Evolutionary conservation across 2,329 filamentous ascomycete genomes (phyloP), one percentile per base, ranked within the genome.

Genomic region (Alternaria burnsii): DNA sequence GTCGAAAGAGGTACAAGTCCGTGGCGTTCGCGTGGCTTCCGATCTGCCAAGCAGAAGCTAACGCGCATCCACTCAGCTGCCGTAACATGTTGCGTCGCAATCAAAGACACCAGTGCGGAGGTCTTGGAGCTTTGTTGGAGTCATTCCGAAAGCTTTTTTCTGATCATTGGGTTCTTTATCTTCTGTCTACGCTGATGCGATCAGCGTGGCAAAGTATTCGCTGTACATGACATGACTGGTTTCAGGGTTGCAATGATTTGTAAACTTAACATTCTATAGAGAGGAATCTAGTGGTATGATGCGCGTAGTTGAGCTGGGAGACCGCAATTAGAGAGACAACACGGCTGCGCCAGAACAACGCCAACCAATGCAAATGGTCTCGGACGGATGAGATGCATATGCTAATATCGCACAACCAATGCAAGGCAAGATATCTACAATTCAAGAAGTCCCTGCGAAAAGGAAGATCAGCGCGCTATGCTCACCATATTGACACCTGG

Each of bases 31-130:
- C 46, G 57, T 20, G 36, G 30, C 26, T 52, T 30, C 24, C 58
- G 41, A 34, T 18, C 40, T 28, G 58, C 58, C 58, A 60, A 60
- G 58, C 58, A 7, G 42, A 38, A 55, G 53, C 58, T 60, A 60
- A 40, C 53, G 47, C 34, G 28, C 46, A 57, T 41, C 34, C 41
- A 26, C 36, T 26, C 20, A 10, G 34, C 22, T 41, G 36, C 40
- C 22, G 22, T 26, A 16, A n/a, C 36, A 40, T 11, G 50, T 18
- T 30, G 24, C 20, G 30, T 12, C 32, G 28, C 5, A 7, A 6
- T 30, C 8, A 52, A 20, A 32, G 3, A 47, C 12, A 20, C 14
- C 26, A 18, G 6, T 26, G 16, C 46, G 16, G 32, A 24, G 36
- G 5, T 50, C n/a, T 16, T 38, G 20, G 30, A n/a, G 32, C 32